A percentile compares a stretch with the other conserved stretches of the same genome.
Conservation (phyloP, 345 rosid genomes). For the Eucalyptus rudis region DNA sequence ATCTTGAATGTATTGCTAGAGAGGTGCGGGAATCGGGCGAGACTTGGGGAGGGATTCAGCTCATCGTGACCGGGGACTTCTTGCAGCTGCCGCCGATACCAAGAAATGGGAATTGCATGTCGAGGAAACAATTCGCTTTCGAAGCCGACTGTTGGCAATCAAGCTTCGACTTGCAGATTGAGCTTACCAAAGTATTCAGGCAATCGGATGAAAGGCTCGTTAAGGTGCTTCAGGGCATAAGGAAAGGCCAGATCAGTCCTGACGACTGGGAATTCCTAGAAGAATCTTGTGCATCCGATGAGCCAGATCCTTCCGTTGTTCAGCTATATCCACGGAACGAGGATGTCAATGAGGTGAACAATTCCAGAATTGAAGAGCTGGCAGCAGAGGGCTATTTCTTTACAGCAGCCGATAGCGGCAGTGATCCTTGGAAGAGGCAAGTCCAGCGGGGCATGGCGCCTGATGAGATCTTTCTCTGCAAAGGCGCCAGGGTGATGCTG, state of each 20-base stretch:
- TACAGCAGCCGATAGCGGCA: constrained; percentile 1
- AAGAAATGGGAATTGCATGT: neutral
- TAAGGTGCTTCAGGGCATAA: constrained; percentile 4
- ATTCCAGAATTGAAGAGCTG: constrained; percentile 1
- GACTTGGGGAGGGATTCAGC: constrained; percentile 29
- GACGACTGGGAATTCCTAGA: constrained; percentile 3
- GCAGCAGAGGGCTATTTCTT: neutral
- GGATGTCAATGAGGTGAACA: constrained; percentile 5
- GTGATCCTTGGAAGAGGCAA: neutral
- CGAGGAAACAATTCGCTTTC: constrained; percentile 10
- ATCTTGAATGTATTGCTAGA: constrained; percentile 13
- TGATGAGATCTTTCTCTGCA: neutral
- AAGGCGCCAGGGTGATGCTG: constrained; percentile 14
- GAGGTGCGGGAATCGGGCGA: neutral
- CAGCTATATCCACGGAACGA: constrained; percentile 7
- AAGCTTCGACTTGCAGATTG: constrained; percentile 14
- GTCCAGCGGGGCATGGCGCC: constrained; percentile 3
- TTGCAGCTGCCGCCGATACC: constrained; percentile 12
- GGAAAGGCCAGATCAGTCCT: constrained; percentile 8
- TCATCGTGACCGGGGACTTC: constrained; percentile 20
- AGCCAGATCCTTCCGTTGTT: constrained; percentile 2
- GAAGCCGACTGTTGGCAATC: constrained; percentile 23
- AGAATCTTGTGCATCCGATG: neutral
- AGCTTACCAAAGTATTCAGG: constrained; percentile 13
- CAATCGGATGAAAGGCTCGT: constrained; percentile 16